Evolutionary conservation across 768 basidiomycete genomes (phyloP).

Genomic region (Wakefieldia striispora): DNA sequence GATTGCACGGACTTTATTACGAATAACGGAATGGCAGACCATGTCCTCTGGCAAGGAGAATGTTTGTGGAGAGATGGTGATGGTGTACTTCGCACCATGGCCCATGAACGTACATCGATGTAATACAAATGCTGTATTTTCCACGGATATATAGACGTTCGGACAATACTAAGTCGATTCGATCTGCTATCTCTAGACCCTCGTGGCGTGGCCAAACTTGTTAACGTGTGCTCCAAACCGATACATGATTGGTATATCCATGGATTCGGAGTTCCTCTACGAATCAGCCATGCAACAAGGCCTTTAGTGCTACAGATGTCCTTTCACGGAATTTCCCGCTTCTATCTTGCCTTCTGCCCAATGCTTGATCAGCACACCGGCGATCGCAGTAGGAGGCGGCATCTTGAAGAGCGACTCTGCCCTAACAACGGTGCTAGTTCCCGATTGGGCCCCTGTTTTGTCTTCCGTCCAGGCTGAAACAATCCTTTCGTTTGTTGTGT

Average conservation of each 20-base stretch:
- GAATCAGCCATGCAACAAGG: neutral
- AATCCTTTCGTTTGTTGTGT: slow-evolving; percentile 29
- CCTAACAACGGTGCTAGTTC: slow-evolving; percentile 15
- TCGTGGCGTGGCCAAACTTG: neutral
- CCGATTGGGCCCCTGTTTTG: slow-evolving; percentile 20
- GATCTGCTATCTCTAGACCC: neutral
- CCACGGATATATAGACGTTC: too few species aligned
- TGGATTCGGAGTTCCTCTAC: neutral
- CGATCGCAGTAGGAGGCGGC: slow-evolving; percentile 77
- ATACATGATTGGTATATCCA: neutral
- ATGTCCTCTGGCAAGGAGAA: slow-evolving; percentile 78
- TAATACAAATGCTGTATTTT: neutral
- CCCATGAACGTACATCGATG: slow-evolving; percentile 24
- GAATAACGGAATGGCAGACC: slow-evolving; percentile 58
- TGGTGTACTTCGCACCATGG: slow-evolving; percentile 34
- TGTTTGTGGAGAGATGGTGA: slow-evolving; percentile 83
- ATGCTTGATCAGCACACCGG: slow-evolving; percentile 79
- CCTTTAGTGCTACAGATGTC: slow-evolving; percentile 33
- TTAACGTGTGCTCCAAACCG: too few species aligned
- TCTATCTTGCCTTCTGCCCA: slow-evolving; percentile 69
- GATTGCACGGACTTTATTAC: slow-evolving; percentile 63
- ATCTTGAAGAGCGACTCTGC: slow-evolving; percentile 62
- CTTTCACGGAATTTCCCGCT: slow-evolving; percentile 43
- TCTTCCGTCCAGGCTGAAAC: slow-evolving; percentile 16
- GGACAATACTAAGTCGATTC: neutral